Base-by-base conservation (phyloP, 1,139 yeast genomes). In the Candida dubliniensis region DNA sequence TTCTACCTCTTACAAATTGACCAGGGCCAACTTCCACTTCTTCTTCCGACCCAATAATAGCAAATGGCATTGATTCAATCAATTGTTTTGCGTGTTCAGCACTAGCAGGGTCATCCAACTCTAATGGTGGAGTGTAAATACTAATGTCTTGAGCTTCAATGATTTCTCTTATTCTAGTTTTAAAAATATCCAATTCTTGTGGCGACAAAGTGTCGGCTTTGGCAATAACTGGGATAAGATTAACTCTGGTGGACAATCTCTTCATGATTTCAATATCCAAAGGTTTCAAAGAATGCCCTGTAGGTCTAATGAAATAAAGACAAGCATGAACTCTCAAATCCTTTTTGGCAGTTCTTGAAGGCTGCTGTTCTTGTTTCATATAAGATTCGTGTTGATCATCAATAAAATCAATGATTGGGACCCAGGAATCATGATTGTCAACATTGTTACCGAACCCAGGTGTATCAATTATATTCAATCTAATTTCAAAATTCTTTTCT, bases 371-470 rank as follows among this genome's bases (percentile, higher is more conserved):
- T 69, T 95, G 99, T 61, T 88, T 84, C 96, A 93, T 87, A 63
- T 71, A 91, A 27, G 87, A 78, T 67, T 93, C 96, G 63, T 93
- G 97, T 73, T 93, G 99, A 67, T 93, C 99, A 66, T 93, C 99
- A 51, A 93, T 80, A 60, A 91, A 93, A 64, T 91, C 97, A 48
- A 90, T 79, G 56, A 95, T 84, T 34, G 97, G 93, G 55, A 86
- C 87, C 97, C 97, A 95, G 43, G 96, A 81, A 60, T 88, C 93
- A 58, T 79, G 82, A 69, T 93, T 93, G 74, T 93, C 87, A 57
- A 93, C 95, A 63, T 90, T 89, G 68, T 91, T 96, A 51, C 99
- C 99, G 63, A 93, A 90, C 1, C 99, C 99, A 13, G 99, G 99
- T 8, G 99, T 93, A 67, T 93, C 99, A 57, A 95, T 82, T 48